A percentile compares a stretch with the other conserved stretches of the same genome.
Conservation (phyloP, 441 rosid species). For the Adansonia grandidieri region DNA sequence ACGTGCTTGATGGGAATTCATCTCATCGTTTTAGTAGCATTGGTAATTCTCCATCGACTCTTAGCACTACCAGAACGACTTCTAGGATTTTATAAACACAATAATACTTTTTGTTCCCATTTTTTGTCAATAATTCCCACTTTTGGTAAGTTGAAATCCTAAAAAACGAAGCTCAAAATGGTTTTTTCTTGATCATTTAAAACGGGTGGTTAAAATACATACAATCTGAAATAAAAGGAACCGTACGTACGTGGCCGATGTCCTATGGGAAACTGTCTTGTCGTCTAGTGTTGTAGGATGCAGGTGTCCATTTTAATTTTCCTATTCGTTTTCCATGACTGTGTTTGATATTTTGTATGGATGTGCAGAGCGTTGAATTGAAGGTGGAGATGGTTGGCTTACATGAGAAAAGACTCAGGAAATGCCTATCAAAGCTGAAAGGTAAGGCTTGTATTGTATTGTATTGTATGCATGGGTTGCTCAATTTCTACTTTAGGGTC, state of each 20-base stretch:
- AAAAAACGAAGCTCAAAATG: neutral
- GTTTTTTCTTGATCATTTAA: neutral
- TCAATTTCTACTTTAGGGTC: no score
- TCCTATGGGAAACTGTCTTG: neutral
- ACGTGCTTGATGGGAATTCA: neutral
- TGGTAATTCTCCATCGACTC: neutral
- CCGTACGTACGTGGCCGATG: no score
- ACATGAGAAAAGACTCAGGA: constrained; percentile 54
- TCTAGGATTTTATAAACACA: neutral
- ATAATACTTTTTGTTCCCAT: neutral
- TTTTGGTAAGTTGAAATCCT: neutral
- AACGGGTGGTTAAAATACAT: neutral
- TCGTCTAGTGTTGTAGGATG: neutral
- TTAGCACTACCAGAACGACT: neutral
- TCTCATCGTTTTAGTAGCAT: neutral
- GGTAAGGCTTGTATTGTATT: constrained; percentile 26
- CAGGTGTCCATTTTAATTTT: neutral
- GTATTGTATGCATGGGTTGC: neutral
- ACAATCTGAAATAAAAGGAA: neutral
- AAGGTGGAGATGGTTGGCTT: constrained; percentile 61
- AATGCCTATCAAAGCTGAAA: constrained; percentile 49
- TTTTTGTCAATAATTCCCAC: neutral
- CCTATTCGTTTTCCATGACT: neutral
- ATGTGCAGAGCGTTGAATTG: constrained; percentile 49
- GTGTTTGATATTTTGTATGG: neutral